Base-by-base conservation (phyloP, 1,284 basidiomycete genomes). In the Singerocomus rubriflavus region DNA sequence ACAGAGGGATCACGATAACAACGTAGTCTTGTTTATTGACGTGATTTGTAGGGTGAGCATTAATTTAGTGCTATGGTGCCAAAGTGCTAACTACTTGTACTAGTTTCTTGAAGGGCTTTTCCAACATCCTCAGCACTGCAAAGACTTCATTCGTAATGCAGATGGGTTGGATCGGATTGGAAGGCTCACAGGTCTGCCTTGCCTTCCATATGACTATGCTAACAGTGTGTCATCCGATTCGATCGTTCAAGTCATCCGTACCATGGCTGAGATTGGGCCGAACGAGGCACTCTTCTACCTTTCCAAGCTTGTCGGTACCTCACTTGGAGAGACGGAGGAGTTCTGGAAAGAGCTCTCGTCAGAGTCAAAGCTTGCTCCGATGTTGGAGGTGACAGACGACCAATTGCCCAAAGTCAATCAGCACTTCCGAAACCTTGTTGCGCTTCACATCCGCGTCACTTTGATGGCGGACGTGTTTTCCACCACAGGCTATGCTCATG, bases 51-150 rank as follows among this genome's bases (percentile, higher is more conserved):
- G 87, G 61, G 89, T 89, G 66, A 66, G 77, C 60, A 35, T 25
- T 5, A 26, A 41, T 44, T 39, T n/a, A 5, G 30, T 27, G 17
- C 29, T 16, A 14, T 36, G n/a, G 17, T 30, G 16, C 4, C 21
- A 36, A 30, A 14, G 25, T 46, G 11, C 41, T 65, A 29, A 67
- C 21, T 25, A 7, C 30, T 32, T 5, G 51, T 9, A 27, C 21
- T 60, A 94, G 89, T 93, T 96, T 64, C 76, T 98, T 49, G 93
- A 96, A 65, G 94, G 95, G 9, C 79, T 99, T 42, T 94, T 99
- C 72, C 93, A 96, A 62, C 94, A 91, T 64, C 84, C 77, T 32
- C 85, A 84, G 31, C 92, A 98, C 66, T 93, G 91, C 74, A 85
- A 85, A 54, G 96, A 98, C 58, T 98, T 99, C 67, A 82, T 98